A percentile compares a stretch with the other conserved stretches of the same genome.
These are phyloP conservation scores for Cyberlindnera amylophila DNA, from an alignment of 805 yeast species.

Conservation along the genomic window DNA sequence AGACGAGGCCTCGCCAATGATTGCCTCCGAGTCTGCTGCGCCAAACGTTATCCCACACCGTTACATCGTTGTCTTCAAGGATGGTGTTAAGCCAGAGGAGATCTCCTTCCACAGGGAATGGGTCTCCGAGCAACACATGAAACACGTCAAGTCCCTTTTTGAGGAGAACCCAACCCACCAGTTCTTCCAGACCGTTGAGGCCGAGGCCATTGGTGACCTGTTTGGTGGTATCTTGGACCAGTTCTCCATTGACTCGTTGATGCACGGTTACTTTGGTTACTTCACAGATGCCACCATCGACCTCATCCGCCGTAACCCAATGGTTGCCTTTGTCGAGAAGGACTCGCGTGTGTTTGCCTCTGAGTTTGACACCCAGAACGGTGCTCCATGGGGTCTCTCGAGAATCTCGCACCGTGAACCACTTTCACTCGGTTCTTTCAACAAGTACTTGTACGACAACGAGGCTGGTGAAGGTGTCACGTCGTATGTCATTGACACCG, in stretches of 20 bases:
- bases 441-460: slow-evolving; percentile 67
- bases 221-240: slow-evolving; percentile 56
- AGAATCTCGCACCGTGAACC: slow-evolving; percentile 81
- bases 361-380: slow-evolving; percentile 65
- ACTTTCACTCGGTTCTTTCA: slow-evolving; percentile 63
- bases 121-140: slow-evolving; percentile 52
- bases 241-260: slow-evolving; percentile 52
- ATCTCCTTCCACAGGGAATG: slow-evolving; percentile 63
- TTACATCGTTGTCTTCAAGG: slow-evolving; percentile 84
- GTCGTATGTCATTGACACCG: slow-evolving; percentile 87
- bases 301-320: slow-evolving; percentile 62
- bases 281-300: slow-evolving; percentile 75
- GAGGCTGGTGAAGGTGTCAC: slow-evolving; percentile 82
- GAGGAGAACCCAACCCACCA: slow-evolving; percentile 32
- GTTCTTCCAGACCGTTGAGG: slow-evolving; percentile 35
- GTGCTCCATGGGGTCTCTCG: slow-evolving; percentile 94
- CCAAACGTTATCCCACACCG: slow-evolving; percentile 60
- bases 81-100: slow-evolving; percentile 48
- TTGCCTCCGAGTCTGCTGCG: slow-evolving; percentile 37
- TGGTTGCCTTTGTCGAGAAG: slow-evolving; percentile 66
- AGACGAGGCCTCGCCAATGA: slow-evolving; percentile 41
- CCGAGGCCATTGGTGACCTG: slow-evolving; percentile 25
- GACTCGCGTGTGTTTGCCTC: slow-evolving; percentile 68
- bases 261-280: slow-evolving; percentile 82
- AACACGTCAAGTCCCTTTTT: slow-evolving; percentile 35